A percentile compares a stretch with the other conserved stretches of the same genome.
These are phyloP conservation scores for Corchorus olitorius DNA, from an alignment of 345 rosid species.

Conservation along the genomic window DNA sequence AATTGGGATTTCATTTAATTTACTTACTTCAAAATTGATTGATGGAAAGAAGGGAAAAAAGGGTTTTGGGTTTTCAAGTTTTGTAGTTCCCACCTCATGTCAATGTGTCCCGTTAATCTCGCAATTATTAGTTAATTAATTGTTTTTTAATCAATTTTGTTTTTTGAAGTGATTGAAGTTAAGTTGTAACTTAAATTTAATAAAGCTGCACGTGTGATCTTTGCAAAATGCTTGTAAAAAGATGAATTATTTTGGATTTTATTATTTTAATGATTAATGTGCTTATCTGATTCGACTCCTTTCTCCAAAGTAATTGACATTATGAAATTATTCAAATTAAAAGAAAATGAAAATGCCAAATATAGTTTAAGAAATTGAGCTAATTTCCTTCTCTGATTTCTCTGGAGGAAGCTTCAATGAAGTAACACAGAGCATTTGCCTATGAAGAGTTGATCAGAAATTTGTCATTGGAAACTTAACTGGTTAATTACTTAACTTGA, in stretches of 20 bases:
- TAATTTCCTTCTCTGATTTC: too few species aligned
- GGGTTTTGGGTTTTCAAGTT: neutral
- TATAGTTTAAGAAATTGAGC: too few species aligned
- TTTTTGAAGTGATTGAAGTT: neutral
- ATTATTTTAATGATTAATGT: neutral
- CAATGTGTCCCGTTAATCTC: neutral
- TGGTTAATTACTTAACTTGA: neutral
- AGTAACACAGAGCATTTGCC: neutral
- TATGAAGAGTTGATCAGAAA: neutral
- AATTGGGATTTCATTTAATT: too few species aligned
- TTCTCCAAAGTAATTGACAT: neutral
- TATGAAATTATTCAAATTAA: too few species aligned
- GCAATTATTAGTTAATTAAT: neutral
- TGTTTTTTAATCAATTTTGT: neutral
- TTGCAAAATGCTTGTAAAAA: neutral
- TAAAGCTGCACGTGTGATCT: neutral
- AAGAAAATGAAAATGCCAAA: too few species aligned
- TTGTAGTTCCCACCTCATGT: neutral
- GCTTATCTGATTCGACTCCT: conserved; percentile 26
- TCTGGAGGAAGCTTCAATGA: too few species aligned
- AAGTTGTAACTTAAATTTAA: neutral
- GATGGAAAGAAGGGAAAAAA: neutral
- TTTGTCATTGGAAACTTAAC: neutral
- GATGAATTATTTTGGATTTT: neutral
- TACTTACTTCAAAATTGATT: neutral